A percentile compares a stretch with the other conserved stretches of the same genome.
Evolutionary conservation across 345 rosid genomes (phyloP).

Genomic region (Hibiscus mutabilis): DNA sequence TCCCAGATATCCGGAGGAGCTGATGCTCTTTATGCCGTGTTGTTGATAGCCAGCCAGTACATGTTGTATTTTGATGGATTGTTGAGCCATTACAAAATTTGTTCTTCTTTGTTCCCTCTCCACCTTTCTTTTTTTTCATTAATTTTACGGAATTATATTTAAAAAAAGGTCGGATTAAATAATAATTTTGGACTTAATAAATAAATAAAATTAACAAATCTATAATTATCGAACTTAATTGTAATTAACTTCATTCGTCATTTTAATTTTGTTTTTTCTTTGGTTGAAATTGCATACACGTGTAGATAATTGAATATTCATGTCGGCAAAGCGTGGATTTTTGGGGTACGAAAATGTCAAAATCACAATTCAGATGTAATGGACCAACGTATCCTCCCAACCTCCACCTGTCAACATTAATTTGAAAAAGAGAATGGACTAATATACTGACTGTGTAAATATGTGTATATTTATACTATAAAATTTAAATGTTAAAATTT

Average conservation of each 20-base stretch:
- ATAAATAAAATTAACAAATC: too few relatives aligned
- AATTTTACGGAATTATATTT: neutral
- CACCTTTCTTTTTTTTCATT: neutral
- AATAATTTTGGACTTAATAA: too few relatives aligned
- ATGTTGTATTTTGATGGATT: neutral
- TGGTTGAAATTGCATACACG: neutral
- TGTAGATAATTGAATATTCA: neutral
- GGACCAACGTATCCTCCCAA: neutral
- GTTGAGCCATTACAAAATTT: neutral
- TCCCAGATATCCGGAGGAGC: neutral
- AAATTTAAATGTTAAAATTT: too few relatives aligned
- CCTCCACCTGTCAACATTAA: neutral
- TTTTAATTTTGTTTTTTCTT: too few relatives aligned
- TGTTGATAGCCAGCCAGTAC: neutral
- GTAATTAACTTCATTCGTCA: too few relatives aligned
- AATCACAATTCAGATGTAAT: neutral
- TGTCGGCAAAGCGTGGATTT: neutral
- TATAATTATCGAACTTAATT: neutral
- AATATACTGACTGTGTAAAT: too few relatives aligned
- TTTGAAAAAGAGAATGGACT: neutral
- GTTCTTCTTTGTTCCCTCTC: neutral
- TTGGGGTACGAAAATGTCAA: neutral
- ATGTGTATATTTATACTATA: too few relatives aligned
- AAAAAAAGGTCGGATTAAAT: too few relatives aligned
- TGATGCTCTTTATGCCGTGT: neutral